Percentiles rank a stretch among this genome's conserved stretches.
Evolutionary conservation across 768 basidiomycete species (phyloP).

Genomic region (Kwoniella mangroviensis): DNA sequence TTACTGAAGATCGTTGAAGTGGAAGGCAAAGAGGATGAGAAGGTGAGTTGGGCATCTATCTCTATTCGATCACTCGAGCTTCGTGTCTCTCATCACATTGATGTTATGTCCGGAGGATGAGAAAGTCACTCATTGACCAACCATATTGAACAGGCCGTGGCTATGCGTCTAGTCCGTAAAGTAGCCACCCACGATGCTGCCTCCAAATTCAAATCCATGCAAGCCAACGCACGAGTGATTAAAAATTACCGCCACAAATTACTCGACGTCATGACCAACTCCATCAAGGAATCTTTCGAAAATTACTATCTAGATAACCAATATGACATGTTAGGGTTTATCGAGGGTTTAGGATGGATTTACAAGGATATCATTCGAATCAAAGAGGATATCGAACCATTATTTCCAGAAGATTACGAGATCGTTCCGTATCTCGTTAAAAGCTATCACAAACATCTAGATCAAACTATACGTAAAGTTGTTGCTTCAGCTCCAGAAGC

Average conservation of each 20-base stretch:
- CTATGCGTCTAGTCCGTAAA: slow-evolving; percentile 91
- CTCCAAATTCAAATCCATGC: slow-evolving; percentile 88
- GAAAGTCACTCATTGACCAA: too few relatives aligned
- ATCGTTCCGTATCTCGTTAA: slow-evolving; percentile 81
- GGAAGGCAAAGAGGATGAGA: slow-evolving; percentile 92
- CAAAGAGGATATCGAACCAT: slow-evolving; percentile 82
- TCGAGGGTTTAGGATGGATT: slow-evolving; percentile 82
- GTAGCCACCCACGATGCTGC: slow-evolving; percentile 90
- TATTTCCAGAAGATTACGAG: slow-evolving; percentile 91
- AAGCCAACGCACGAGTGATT: slow-evolving; percentile 86
- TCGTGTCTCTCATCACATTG: too few relatives aligned
- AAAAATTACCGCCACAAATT: slow-evolving; percentile 95
- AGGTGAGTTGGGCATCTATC: slow-evolving; percentile 62
- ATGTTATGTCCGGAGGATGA: too few relatives aligned
- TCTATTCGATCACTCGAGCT: too few relatives aligned
- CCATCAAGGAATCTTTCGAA: slow-evolving; percentile 74
- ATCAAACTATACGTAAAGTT: slow-evolving; percentile 72
- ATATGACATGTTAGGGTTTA: slow-evolving; percentile 71
- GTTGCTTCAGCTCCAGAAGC: slow-evolving; percentile 80
- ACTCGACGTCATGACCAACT: slow-evolving; percentile 74
- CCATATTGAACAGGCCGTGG: too few relatives aligned
- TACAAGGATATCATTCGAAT: slow-evolving; percentile 95
- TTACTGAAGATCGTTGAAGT: slow-evolving; percentile 91
- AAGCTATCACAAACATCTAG: slow-evolving; percentile 86
- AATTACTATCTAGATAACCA: slow-evolving; percentile 68